phyloP scores from a whole-genome alignment of 2,329 filamentous ascomycete species.

The Beauveria pseudobassiana region DNA sequence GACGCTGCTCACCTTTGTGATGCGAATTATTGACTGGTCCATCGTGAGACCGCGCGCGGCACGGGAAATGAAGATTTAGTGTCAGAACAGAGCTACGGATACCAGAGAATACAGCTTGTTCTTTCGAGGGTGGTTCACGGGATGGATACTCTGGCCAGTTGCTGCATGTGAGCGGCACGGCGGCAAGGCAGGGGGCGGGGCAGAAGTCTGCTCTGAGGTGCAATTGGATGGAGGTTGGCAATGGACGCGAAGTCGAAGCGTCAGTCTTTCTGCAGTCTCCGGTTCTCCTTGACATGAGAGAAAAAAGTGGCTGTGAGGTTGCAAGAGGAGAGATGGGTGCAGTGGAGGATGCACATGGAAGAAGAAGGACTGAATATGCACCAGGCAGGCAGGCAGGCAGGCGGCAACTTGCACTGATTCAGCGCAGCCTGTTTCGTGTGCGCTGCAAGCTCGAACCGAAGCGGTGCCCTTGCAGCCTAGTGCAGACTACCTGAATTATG shows the following conservation, averaged over 20 bases:
- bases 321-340: not conserved
- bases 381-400: not conserved
- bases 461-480: not conserved
- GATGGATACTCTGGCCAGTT: not conserved
- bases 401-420: not conserved
- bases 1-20: slow-evolving; percentile 59
- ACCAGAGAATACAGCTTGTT: not conserved
- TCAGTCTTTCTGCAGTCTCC: not conserved
- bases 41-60: slow-evolving; percentile 19
- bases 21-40: slow-evolving; percentile 82
- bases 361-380: not conserved
- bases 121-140: not conserved
- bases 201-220: not conserved
- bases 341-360: not conserved
- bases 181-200: slow-evolving; percentile 10
- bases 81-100: not conserved
- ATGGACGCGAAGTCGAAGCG: not conserved
- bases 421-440: not conserved
- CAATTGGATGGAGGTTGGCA: not conserved
- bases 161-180: not conserved
- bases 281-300: not conserved
- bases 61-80: slow-evolving; percentile 1
- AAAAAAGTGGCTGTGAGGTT: not conserved
- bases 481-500: not conserved
- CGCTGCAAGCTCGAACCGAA: not conserved